Evolutionary conservation across 1,139 yeast genomes (phyloP).

Genomic region (Pichia sp.): DNA sequence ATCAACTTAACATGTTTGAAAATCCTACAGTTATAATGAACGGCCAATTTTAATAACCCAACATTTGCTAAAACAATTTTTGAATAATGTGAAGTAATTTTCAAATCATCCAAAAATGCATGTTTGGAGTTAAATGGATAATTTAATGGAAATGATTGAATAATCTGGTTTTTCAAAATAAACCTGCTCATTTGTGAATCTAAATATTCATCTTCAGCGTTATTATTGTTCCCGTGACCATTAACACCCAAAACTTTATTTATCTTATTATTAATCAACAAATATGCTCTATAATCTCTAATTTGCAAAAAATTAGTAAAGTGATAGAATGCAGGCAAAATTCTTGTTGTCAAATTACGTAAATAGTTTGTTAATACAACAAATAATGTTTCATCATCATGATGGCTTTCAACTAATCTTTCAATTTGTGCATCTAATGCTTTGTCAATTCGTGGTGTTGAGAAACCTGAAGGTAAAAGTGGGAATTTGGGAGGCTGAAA

Average conservation of each 20-base stretch:
- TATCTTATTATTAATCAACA: conserved; percentile 13
- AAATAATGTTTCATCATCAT: conserved; percentile 26
- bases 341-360: conserved; percentile 17
- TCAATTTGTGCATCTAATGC: conserved; percentile 16
- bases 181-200: conserved; percentile 18
- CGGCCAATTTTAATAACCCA: conserved; percentile 13
- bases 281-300: conserved; percentile 15
- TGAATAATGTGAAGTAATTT: conserved; percentile 13
- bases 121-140: conserved; percentile 19
- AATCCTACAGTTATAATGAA: conserved; percentile 8
- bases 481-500: conserved; percentile 5
- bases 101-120: conserved; percentile 16
- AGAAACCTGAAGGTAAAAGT: neutral
- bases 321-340: conserved; percentile 24
- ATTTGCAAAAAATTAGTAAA: conserved; percentile 15
- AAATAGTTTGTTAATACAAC: conserved; percentile 20
- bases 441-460: conserved; percentile 21
- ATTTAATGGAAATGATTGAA: conserved; percentile 26
- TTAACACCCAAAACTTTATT: no score
- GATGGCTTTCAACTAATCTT: conserved; percentile 19
- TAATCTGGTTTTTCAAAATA: conserved; percentile 20
- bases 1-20: conserved; percentile 3
- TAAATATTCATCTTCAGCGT: neutral
- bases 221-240: no score
- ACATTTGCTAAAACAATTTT: conserved; percentile 15